Base-by-base conservation (phyloP, 179 eudicot genomes). In the Actinidia polygama region DNA sequence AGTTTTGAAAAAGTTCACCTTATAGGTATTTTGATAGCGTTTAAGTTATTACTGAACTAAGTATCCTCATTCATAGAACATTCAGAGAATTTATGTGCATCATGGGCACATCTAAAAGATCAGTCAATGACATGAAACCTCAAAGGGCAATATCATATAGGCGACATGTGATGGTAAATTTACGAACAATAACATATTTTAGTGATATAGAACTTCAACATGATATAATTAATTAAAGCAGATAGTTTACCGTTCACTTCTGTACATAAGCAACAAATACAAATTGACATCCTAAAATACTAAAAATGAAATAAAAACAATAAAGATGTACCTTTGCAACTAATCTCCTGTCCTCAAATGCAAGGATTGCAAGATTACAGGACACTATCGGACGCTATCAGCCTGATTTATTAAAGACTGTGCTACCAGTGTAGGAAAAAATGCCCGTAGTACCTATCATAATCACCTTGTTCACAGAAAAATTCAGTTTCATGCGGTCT, bases 391-490 rank as follows among this genome's bases (percentile, higher is more conserved):
- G 67, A 93, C 90, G 79, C 86, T 87, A 79, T 92, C 90, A 21
- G 91, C 91, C 83, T 93, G 97, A 72, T 88, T 88, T 80, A 92
- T 82, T 82, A 90, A 82, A 62, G 83, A 82, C 84, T 89, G 90
- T 61, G 91, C 64, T 93, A 93, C 97, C 97, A 93, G 23, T 82
- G 87, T 82, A 90, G 87, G 84, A 93, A 93, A 90, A 91, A 93
- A 46, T 91, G 93, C 8, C 97, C 94, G 71, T 91, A 90, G 85
- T 89, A 90, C 83, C 93, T 87, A 81, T 92, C 93, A 80, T 92
- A 93, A 79, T 90, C 94, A 72, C 97, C 97, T 72, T 82, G 81
- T 55, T 92, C 93, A 86, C 93, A 88, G 83, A 93, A 93, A 84
- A 90, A 93, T 3, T 90, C 92, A 57, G 93, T 91, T 84, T 92